These are phyloP conservation scores for Colletotrichum chlorophyti DNA, from an alignment of 2,329 filamentous ascomycete species.

Conservation along the genomic window DNA sequence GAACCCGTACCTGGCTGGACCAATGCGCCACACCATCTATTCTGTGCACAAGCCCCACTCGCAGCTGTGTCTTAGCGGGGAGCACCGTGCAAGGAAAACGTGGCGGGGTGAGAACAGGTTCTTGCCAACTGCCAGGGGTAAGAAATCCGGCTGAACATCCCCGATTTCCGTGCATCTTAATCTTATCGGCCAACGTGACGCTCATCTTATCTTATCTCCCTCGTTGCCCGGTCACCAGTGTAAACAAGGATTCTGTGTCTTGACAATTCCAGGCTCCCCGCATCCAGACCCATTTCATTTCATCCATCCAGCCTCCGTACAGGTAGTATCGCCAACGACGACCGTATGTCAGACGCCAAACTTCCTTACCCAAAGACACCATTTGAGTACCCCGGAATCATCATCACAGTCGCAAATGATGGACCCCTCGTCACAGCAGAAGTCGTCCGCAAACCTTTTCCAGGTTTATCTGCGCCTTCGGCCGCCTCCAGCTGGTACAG, in stretches of 20 bases:
- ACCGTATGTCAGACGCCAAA: neutral
- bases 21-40: constrained; percentile 5
- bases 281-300: neutral
- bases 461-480: constrained; percentile 89
- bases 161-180: neutral
- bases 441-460: constrained; percentile 66
- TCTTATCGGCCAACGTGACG: neutral
- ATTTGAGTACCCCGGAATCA: too few relatives aligned
- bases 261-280: neutral
- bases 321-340: neutral
- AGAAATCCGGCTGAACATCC: neutral
- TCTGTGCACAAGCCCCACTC: constrained; percentile 6
- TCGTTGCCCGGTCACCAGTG: constrained; percentile 21
- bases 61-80: constrained; percentile 12
- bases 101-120: constrained; percentile 5
- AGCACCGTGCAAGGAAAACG: constrained; percentile 20
- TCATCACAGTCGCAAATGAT: neutral
- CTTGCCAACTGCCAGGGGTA: neutral
- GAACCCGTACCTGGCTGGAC: too few relatives aligned
- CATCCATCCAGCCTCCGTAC: neutral
- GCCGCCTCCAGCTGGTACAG: constrained; percentile 60
- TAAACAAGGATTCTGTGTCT: constrained; percentile 24
- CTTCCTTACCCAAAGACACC: neutral
- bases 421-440: constrained; percentile 24
- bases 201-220: constrained; percentile 23